A percentile compares a stretch with the other conserved stretches of the same genome.
These are phyloP conservation scores for Syzygium oleosum DNA, from an alignment of 345 rosid species.

Conservation along the genomic window DNA sequence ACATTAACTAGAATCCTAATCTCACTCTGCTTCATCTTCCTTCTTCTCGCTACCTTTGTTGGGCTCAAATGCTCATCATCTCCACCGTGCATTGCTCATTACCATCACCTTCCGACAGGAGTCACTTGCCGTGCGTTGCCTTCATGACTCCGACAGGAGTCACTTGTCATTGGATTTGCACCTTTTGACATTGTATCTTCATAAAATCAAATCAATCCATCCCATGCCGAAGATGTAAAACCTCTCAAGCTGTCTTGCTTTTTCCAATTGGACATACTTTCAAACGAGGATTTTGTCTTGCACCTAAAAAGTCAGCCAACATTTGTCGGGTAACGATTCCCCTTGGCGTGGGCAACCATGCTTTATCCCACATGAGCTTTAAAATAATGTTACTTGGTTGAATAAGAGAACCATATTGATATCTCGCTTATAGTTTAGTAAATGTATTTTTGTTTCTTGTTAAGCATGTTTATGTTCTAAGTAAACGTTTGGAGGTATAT, in stretches of 20 bases:
- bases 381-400: not conserved
- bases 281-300: not conserved
- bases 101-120: not conserved
- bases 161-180: not conserved
- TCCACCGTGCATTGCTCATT: not conserved
- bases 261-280: not conserved
- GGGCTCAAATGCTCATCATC: no score
- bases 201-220: not conserved
- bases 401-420: not conserved
- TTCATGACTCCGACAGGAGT: not conserved
- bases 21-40: no score
- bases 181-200: not conserved
- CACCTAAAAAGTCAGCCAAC: not conserved
- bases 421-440: not conserved
- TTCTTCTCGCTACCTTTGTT: no score
- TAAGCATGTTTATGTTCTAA: not conserved
- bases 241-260: not conserved
- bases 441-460: not conserved
- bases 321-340: not conserved
- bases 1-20: no score
- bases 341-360: not conserved
- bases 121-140: not conserved
- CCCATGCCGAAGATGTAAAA: not conserved
- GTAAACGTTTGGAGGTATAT: not conserved
- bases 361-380: not conserved